Base-by-base conservation (phyloP, 2,329 filamentous ascomycete genomes). In the Epichloe hybrida region DNA sequence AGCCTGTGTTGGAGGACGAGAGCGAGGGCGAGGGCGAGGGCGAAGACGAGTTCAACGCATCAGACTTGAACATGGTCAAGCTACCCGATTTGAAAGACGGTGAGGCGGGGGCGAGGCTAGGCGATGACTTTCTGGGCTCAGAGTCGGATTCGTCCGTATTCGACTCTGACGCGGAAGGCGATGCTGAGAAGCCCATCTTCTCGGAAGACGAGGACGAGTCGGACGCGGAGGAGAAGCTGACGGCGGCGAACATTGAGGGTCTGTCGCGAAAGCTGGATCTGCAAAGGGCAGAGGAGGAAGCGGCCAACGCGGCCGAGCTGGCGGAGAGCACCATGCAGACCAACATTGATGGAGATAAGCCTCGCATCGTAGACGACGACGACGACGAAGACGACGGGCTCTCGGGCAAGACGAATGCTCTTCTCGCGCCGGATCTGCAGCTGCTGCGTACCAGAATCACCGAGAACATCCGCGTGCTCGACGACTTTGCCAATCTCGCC, bases 161-260 rank as follows among this genome's bases (percentile, higher is more conserved):
- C 59, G 86, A 90, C 62, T 90, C 86, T 13, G 86, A 88, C 57
- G 76, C 80, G 40, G 79, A 80, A 17, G 66, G 66, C 31, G 69
- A 69, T 51, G 58, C 3, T 68, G 64, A 76, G 57, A 67, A 66
- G 54, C 71, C 83, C 56, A 88, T 95, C 74, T 98, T 95, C 74
- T 97, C 93, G 0, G 93, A 97, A 56, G 91, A 97, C 62, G 89
- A 94, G 59, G 87, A 91, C 56, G 84, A 89, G 48, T 90, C 86
- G 1, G 88, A 94, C 59, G 84, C 81, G 5, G 88, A 95, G 69
- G 90, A 96, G 69, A 84, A 83, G 65, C 77, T 98, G 58, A 98
- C 88, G 48, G 90, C 90, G 2, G 93, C 93, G 55, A 98, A 98
- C 67, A 97, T 98, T 55, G 93, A 85, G 60, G 93, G 93, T 52